A percentile compares a stretch with the other conserved stretches of the same genome.
phyloP scores from a whole-genome alignment of 768 basidiomycete species.

The Lepiota subincarnata region DNA sequence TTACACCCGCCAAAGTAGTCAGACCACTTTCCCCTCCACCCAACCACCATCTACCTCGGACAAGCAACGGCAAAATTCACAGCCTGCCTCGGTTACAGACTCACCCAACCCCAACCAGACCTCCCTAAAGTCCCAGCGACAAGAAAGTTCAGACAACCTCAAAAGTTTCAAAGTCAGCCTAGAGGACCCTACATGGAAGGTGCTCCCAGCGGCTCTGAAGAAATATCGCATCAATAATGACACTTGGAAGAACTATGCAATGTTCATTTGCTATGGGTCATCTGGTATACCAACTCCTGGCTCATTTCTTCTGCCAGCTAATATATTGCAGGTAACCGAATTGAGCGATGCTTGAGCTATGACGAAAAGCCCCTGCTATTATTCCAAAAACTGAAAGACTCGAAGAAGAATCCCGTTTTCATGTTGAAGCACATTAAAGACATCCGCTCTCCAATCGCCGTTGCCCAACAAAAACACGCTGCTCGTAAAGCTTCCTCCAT shows the following conservation, averaged over 20 bases:
- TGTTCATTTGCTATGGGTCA: constrained; percentile 98
- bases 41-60: constrained; percentile 21
- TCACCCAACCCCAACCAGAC: constrained; percentile 28
- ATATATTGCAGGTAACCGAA: constrained; percentile 51
- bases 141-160: constrained; percentile 71
- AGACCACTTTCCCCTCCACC: constrained; percentile 22
- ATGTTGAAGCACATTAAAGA: constrained; percentile 98
- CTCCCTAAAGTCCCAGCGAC: constrained; percentile 45
- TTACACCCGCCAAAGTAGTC: constrained; percentile 31
- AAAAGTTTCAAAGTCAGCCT: constrained; percentile 97
- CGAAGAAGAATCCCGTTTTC: constrained; percentile 97
- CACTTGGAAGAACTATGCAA: constrained; percentile 98
- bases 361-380: constrained; percentile 97
- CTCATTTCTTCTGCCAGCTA: constrained; percentile 1
- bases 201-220: constrained; percentile 94
- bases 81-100: constrained; percentile 25
- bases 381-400: constrained; percentile 96
- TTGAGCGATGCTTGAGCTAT: constrained; percentile 93
- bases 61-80: constrained; percentile 22
- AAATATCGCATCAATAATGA: constrained; percentile 99
- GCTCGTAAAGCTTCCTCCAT: constrained; percentile 72
- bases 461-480: constrained; percentile 95
- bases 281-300: constrained; percentile 53
- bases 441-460: constrained; percentile 94
- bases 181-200: constrained; percentile 98